Evolutionary conservation across 2,329 filamentous ascomycete genomes (phyloP).

Genomic region (Sarocladiaceae sp.): DNA sequence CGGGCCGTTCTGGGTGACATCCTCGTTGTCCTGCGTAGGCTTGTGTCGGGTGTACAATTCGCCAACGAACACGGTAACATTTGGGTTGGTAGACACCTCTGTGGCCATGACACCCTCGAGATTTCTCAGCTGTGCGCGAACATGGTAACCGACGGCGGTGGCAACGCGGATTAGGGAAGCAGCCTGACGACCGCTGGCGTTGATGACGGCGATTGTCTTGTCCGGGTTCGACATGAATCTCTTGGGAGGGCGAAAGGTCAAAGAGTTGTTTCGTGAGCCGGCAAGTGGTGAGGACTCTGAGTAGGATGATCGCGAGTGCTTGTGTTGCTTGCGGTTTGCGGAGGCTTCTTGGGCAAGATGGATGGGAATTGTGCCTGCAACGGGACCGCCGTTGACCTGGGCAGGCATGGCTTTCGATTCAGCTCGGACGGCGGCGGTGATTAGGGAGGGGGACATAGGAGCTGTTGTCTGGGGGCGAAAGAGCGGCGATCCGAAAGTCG

Average conservation of each 20-base stretch:
- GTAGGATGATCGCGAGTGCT: conserved; percentile 59
- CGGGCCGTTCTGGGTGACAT: conserved; percentile 65
- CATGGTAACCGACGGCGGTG: conserved; percentile 87
- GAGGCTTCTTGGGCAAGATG: conserved; percentile 31
- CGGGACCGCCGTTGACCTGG: conserved; percentile 30
- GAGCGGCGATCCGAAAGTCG: conserved; percentile 5
- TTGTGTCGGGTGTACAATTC: conserved; percentile 57
- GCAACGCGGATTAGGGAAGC: conserved; percentile 93
- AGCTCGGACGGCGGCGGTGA: conserved; percentile 11
- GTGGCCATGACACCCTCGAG: conserved; percentile 82
- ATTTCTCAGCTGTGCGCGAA: conserved; percentile 87
- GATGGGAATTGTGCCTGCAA: conserved; percentile 33
- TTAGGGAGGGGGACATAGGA: conserved; percentile 9
- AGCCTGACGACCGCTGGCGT: conserved; percentile 91
- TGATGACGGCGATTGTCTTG: conserved; percentile 91
- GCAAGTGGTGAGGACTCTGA: conserved; percentile 54
- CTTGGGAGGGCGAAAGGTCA: conserved; percentile 58
- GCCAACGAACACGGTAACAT: conserved; percentile 63
- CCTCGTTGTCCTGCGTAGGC: conserved; percentile 45
- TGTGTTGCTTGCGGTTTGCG: conserved; percentile 43
- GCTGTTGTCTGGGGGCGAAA: background rate
- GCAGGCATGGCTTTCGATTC: conserved; percentile 29
- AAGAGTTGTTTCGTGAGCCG: conserved; percentile 52
- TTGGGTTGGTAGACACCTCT: conserved; percentile 77
- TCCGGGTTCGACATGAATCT: conserved; percentile 54